phyloP scores from a whole-genome alignment of 768 basidiomycete genomes.

The Leccinum subtestaceum region DNA sequence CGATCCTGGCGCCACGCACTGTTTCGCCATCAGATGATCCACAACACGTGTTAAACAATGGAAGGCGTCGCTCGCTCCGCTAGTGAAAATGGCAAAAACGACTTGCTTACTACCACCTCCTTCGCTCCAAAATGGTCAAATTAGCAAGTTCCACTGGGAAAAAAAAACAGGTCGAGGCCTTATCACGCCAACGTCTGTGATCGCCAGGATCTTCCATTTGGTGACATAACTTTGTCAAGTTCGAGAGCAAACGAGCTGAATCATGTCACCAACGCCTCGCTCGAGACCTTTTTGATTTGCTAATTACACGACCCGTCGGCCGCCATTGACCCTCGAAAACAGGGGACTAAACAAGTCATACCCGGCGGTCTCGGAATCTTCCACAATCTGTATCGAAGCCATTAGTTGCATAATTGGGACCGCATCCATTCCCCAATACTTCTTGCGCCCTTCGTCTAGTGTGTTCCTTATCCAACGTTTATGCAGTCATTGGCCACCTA shows the following conservation, averaged over 20 bases:
- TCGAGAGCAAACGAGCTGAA: conserved; percentile 17
- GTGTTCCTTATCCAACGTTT: conserved; percentile 7
- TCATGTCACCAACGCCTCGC: conserved; percentile 4
- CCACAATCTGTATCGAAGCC: conserved; percentile 7
- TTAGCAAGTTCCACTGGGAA: conserved; percentile 25
- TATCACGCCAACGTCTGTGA: conserved; percentile 25
- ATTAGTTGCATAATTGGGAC: conserved; percentile 14
- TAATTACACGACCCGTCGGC: conserved; percentile 7
- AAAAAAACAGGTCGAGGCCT: conserved; percentile 9
- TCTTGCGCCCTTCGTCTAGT: conserved; percentile 26
- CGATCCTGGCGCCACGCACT: conserved; percentile 16
- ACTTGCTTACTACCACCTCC: conserved; percentile 11
- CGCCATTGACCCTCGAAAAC: conserved; percentile 19
- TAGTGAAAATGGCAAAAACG: conserved; percentile 26
- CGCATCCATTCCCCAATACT: conserved; percentile 29
- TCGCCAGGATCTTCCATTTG: conserved; percentile 32
- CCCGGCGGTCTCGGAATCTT: conserved; percentile 12
- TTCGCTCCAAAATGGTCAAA: conserved; percentile 22
- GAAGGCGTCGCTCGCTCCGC: conserved; percentile 27
- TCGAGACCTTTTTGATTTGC: conserved; percentile 19
- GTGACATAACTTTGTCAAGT: conserved; percentile 18
- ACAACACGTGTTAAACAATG: conserved; percentile 32
- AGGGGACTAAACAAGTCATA: conserved; percentile 9
- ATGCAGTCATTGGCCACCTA: neutral
- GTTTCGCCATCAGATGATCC: conserved; percentile 26